phyloP scores from a whole-genome alignment of 495 filamentous ascomycete genomes.

The Stereocaulon alpinum region DNA sequence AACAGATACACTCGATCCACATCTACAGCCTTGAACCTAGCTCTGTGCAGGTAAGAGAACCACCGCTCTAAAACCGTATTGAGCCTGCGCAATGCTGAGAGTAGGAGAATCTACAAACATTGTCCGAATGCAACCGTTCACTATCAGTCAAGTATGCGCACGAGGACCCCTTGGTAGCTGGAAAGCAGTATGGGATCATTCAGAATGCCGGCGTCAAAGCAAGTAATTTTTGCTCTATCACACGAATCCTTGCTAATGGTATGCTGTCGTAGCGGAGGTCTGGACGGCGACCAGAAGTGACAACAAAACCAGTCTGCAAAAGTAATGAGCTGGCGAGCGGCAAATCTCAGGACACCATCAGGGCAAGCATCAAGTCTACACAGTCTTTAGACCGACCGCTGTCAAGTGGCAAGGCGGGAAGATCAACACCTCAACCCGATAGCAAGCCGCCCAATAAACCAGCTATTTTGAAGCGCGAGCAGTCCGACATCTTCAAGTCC shows the following conservation, averaged over 20 bases:
- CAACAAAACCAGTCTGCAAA: conserved; percentile 20
- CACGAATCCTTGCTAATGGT: conserved; percentile 14
- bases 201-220: conserved; percentile 55
- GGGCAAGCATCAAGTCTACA: not conserved
- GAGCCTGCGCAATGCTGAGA: not conserved
- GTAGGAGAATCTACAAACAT: conserved; percentile 53
- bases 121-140: conserved; percentile 58
- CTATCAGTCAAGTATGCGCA: conserved; percentile 39
- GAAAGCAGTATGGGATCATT: conserved; percentile 57
- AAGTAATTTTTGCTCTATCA: conserved; percentile 15
- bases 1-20: conserved; percentile 64
- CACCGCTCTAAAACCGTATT: not conserved
- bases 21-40: conserved; percentile 75
- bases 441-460: conserved; percentile 31
- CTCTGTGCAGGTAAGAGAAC: conserved; percentile 45
- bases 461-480: conserved; percentile 47
- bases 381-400: conserved; percentile 25
- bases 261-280: conserved; percentile 37
- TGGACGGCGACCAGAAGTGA: conserved; percentile 16
- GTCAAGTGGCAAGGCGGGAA: conserved; percentile 13
- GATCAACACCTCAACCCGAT: conserved; percentile 9
- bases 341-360: conserved; percentile 1
- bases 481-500: conserved; percentile 65
- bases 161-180: conserved; percentile 54
- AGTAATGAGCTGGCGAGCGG: conserved; percentile 2